Evolutionary conservation across 2,329 filamentous ascomycete genomes (phyloP).

Genomic region (Colletotrichum chrysophilum): DNA sequence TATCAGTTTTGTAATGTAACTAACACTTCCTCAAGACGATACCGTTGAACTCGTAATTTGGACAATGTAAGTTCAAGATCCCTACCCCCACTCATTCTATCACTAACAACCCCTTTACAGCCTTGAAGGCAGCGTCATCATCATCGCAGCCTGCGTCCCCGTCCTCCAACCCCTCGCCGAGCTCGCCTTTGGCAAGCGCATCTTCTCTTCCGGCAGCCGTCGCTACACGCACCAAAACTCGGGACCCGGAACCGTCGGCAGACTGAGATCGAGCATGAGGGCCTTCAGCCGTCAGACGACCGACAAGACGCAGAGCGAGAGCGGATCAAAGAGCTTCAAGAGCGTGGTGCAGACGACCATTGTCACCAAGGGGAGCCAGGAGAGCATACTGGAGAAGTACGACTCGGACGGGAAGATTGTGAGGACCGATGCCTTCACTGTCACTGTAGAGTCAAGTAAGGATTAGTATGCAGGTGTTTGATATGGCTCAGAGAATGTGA

Average conservation of each 20-base stretch:
- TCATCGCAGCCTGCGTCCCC: slow-evolving; percentile 39
- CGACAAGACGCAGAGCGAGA: background rate
- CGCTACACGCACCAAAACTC: background rate
- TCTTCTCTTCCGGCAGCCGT: background rate
- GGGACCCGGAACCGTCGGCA: background rate
- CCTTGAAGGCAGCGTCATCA: slow-evolving; percentile 36
- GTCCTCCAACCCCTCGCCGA: slow-evolving; percentile 34
- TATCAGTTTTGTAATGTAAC: no score
- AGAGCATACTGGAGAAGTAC: background rate
- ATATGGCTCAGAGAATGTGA: background rate
- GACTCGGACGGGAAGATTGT: background rate
- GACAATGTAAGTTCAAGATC: slow-evolving; percentile 42
- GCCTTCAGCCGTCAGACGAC: background rate
- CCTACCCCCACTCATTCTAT: rapidly evolving
- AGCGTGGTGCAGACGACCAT: background rate
- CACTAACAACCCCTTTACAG: slow-evolving; percentile 16
- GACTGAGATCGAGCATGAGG: background rate
- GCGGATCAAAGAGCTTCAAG: background rate
- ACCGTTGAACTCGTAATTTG: slow-evolving; percentile 48
- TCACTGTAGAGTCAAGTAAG: background rate
- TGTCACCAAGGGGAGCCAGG: background rate
- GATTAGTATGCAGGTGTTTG: background rate
- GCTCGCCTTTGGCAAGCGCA: slow-evolving; percentile 3
- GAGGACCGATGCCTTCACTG: background rate
- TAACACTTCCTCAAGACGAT: slow-evolving; percentile 26